Evolutionary conservation across 2,329 filamentous ascomycete species (phyloP), one percentile per base, ranked within the genome.

Genomic region (Tolypocladium sp.): DNA sequence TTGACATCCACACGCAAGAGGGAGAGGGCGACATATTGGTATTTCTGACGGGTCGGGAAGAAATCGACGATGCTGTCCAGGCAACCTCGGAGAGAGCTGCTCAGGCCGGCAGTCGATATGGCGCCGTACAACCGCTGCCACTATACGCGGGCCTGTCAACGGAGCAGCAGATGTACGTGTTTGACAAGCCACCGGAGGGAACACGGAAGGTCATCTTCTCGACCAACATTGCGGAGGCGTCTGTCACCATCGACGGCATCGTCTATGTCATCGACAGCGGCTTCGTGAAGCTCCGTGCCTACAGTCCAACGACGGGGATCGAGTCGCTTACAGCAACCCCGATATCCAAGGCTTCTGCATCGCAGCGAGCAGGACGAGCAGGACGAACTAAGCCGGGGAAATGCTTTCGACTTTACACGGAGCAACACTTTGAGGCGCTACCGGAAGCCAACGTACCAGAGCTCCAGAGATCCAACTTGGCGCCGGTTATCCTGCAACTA

Each of bases 151-250:
- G 93, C 2, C 81, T 97, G 7, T 85, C 91, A 2, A 91, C 89
- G 10, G 92, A 97, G 63, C 87, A 97, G 68, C 94, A 97, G 70
- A 93, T 96, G 85, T 92, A 92, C 64, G 89, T 97, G 46, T 97
- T 97, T 70, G 91, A 96, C 66, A 86, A 89, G 58, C 79, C 92
- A 2, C 86, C 90, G 0, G 86, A 90, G 61, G 88, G 92, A 60
- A 92, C 87, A 1, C 84, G 94, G 49, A 97, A 97, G 70, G 89
- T 97, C 44, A 90, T 99, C 41, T 87, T 97, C 64, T 89, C 91
- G 4, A 97, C 94, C 60, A 97, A 97, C 70, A 97, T 97, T 63
- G 92, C 94, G 15, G 94, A 99, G 77, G 93, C 94, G 5, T 96
- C 91, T 2, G 89, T 99, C 51, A 97, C 94, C 20, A 95, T 97